These are phyloP conservation scores for Perkinsus olseni DNA, from an alignment of 169 alveolate species.

Conservation along the genomic window DNA sequence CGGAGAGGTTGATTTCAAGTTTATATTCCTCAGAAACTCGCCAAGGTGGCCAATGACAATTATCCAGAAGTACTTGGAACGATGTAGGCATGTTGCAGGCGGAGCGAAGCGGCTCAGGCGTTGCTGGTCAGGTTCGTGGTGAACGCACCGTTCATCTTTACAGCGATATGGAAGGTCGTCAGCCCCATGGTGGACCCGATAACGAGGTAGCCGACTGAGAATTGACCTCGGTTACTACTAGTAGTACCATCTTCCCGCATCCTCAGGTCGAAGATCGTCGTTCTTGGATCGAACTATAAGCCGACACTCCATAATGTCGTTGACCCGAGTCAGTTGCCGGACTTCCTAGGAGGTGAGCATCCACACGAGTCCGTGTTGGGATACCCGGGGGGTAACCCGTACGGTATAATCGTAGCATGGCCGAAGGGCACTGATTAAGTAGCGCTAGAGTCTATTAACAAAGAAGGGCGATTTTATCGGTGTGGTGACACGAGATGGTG, in stretches of 20 bases:
- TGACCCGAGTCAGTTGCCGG: background rate
- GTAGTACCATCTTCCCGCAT: too few species aligned
- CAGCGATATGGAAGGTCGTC: background rate
- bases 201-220: background rate
- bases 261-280: background rate
- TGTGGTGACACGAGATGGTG: too few species aligned
- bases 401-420: too few species aligned
- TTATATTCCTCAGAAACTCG: background rate
- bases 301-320: background rate
- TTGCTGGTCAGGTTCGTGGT: background rate
- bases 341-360: background rate
- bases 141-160: background rate
- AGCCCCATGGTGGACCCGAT: background rate
- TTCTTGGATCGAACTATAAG: background rate
- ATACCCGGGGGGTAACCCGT: too few species aligned
- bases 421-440: too few species aligned
- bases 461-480: too few species aligned
- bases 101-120: background rate
- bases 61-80: background rate
- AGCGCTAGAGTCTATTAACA: too few species aligned
- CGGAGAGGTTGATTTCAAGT: background rate
- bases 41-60: background rate
- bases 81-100: background rate
- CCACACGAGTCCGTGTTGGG: too few species aligned
- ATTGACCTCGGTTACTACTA: too few species aligned